A percentile compares a stretch with the other conserved stretches of the same genome.
Conservation (phyloP, 176 grass and related monocot species). For the Chloris gayana region DNA sequence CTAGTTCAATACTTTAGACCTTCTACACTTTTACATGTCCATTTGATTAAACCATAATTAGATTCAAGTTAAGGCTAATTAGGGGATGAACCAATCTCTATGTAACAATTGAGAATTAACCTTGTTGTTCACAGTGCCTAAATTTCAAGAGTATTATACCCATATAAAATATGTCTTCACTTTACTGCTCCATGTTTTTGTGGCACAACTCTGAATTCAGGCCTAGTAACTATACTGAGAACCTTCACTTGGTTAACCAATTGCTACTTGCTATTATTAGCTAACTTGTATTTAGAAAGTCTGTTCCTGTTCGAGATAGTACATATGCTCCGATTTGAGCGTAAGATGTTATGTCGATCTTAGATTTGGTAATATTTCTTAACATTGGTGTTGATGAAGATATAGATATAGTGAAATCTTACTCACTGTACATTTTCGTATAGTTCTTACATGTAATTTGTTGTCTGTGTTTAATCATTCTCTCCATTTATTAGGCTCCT, state of each 20-base stretch:
- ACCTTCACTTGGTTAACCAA: neutral
- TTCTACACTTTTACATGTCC: too few species aligned
- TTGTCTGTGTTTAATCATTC: constrained; percentile 26
- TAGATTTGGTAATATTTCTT: constrained; percentile 3
- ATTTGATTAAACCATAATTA: constrained; percentile 4
- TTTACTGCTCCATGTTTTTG: neutral
- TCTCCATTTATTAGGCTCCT: constrained; percentile 58
- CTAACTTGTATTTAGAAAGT: neutral
- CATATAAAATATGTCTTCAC: constrained; percentile 1
- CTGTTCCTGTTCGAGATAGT: neutral
- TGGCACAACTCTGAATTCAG: constrained; percentile 1
- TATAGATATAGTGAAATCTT: neutral
- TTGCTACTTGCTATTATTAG: neutral
- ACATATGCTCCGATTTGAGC: neutral
- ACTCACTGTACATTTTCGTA: neutral
- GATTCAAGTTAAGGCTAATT: neutral
- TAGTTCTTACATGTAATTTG: neutral
- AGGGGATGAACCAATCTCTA: neutral
- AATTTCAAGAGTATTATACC: neutral
- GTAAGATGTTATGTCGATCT: neutral
- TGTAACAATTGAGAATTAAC: neutral
- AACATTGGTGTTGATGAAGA: neutral
- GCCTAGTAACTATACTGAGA: neutral
- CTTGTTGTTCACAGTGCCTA: neutral
- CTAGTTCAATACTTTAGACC: neutral